Evolutionary conservation across 1,284 basidiomycete genomes (phyloP).

Genomic region (Fomitiporia mediterranea): DNA sequence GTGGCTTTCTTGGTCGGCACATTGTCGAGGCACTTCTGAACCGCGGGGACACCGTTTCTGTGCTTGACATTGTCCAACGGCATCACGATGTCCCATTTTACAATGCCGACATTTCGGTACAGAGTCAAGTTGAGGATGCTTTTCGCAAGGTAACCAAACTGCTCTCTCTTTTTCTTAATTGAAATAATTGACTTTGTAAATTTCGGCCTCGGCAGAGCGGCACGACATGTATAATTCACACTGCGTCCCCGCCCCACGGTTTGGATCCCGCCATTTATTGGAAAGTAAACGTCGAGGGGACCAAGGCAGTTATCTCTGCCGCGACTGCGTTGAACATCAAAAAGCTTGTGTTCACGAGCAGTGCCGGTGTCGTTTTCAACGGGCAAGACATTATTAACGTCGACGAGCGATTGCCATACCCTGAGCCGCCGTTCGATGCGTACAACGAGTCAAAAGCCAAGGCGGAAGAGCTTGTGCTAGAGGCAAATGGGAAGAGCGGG

Average conservation of each 20-base stretch:
- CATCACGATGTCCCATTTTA: constrained; percentile 84
- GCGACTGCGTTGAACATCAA: constrained; percentile 67
- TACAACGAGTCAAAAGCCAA: constrained; percentile 98
- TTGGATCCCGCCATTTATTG: constrained; percentile 75
- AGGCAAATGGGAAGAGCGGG: constrained; percentile 79
- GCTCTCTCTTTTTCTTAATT: constrained; percentile 8
- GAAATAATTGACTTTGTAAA: constrained; percentile 8
- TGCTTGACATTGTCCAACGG: constrained; percentile 88
- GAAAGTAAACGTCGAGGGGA: constrained; percentile 94
- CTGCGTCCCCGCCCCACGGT: constrained; percentile 85
- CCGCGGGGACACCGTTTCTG: constrained; percentile 75
- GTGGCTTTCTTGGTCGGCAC: constrained; percentile 88
- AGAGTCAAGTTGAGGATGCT: constrained; percentile 66
- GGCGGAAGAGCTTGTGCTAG: constrained; percentile 82
- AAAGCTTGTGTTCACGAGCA: constrained; percentile 94
- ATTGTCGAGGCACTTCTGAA: constrained; percentile 80
- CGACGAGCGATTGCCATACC: constrained; percentile 85
- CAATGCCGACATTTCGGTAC: constrained; percentile 80
- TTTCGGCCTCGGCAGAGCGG: constrained; percentile 52
- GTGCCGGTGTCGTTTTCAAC: constrained; percentile 90
- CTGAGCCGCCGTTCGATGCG: constrained; percentile 76
- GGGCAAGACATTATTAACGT: constrained; percentile 80
- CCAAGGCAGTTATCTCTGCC: constrained; percentile 80
- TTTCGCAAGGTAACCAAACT: constrained; percentile 55
- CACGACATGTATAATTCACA: constrained; percentile 90